Conservation (phyloP, 2,329 filamentous ascomycete genomes). For the Ophiobolus disseminans region DNA sequence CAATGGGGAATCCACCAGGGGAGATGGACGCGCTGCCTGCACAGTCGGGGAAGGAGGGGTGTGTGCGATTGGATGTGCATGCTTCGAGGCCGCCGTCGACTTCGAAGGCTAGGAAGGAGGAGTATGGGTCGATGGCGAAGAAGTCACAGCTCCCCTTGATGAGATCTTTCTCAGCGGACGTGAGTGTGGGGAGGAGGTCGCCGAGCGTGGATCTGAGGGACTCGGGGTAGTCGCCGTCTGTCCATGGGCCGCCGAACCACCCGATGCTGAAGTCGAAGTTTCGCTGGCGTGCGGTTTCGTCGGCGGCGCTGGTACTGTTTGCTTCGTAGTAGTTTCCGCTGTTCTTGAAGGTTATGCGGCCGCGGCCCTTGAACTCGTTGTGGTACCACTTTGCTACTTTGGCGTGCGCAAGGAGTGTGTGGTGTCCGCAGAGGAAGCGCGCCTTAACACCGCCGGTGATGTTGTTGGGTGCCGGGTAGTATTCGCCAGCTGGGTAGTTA, state of each 20-base stretch:
- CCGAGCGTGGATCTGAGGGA: constrained; percentile 51
- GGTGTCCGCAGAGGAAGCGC: constrained; percentile 55
- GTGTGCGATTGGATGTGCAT: constrained; percentile 51
- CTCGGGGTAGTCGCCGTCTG: constrained; percentile 53
- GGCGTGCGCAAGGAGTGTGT: constrained; percentile 53
- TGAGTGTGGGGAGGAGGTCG: constrained; percentile 48
- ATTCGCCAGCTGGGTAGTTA: constrained; percentile 53
- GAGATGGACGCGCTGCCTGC: constrained; percentile 42
- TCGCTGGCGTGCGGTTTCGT: constrained; percentile 48
- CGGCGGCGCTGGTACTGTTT: constrained; percentile 45
- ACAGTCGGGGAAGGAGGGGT: constrained; percentile 53
- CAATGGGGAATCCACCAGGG: constrained; percentile 54
- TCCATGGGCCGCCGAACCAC: constrained; percentile 58
- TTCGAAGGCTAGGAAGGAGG: constrained; percentile 40
- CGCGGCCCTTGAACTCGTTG: constrained; percentile 53
- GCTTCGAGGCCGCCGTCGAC: constrained; percentile 45
- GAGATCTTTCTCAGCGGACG: constrained; percentile 48
- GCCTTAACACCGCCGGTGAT: constrained; percentile 50
- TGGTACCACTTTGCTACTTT: constrained; percentile 56
- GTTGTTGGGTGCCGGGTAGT: constrained; percentile 55
- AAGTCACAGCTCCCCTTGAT: constrained; percentile 56
- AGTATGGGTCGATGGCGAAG: constrained; percentile 51
- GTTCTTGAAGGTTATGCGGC: constrained; percentile 55
- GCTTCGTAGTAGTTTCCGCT: constrained; percentile 52
- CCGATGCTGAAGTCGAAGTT: constrained; percentile 53